These are phyloP conservation scores for Lasiodiplodia theobromae DNA, from an alignment of 2,329 filamentous ascomycete species.

Conservation along the genomic window DNA sequence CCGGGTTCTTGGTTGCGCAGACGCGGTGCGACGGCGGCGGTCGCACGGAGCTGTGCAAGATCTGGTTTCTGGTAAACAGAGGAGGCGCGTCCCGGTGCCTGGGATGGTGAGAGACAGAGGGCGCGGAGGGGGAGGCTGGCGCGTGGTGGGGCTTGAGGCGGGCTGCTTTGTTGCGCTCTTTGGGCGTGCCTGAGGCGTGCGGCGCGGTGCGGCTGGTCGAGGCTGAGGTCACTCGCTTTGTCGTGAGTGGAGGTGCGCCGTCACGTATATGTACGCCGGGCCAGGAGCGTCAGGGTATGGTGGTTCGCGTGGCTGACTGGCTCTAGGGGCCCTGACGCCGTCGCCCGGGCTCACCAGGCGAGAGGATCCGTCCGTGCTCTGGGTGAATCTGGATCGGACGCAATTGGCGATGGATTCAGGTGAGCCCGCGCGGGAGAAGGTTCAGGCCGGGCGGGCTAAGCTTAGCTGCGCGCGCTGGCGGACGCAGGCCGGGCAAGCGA, in stretches of 20 bases:
- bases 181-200: constrained; percentile 46
- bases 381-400: constrained; percentile 49
- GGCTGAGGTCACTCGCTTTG: constrained; percentile 22
- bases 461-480: constrained; percentile 23
- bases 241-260: constrained; percentile 39
- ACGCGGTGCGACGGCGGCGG: constrained; percentile 52
- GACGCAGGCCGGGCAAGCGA: constrained; percentile 21
- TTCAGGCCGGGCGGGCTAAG: constrained; percentile 26
- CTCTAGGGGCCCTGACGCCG: constrained; percentile 39
- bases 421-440: constrained; percentile 33
- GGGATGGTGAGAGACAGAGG: constrained; percentile 25
- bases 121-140: constrained; percentile 16
- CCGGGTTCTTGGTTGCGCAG: constrained; percentile 57
- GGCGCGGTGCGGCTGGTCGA: constrained; percentile 26
- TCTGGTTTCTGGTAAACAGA: constrained; percentile 28
- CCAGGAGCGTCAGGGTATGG: constrained; percentile 44
- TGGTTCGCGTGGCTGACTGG: constrained; percentile 53
- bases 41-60: constrained; percentile 46
- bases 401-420: constrained; percentile 43
- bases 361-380: constrained; percentile 45
- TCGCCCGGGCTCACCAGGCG: constrained; percentile 27
- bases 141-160: constrained; percentile 7
- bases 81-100: constrained; percentile 24
- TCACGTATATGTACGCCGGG: constrained; percentile 53
- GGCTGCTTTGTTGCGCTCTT: constrained; percentile 30